Conservation (phyloP, 2,329 filamentous ascomycete genomes). For the Phaeosphaeriaceae sp. region DNA sequence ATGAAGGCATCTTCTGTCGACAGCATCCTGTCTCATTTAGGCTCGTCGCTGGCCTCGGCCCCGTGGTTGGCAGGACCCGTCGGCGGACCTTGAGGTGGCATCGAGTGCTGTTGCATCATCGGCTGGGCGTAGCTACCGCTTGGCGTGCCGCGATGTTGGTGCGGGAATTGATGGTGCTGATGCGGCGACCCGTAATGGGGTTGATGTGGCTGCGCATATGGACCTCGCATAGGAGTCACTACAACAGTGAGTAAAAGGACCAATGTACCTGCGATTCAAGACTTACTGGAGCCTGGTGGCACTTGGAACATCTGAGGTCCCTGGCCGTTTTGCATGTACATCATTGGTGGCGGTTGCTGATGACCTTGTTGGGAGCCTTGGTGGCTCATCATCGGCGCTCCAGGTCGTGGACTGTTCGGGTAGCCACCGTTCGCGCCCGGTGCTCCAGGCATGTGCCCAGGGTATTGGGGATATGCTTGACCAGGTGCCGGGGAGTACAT, state of each 20-base stretch:
- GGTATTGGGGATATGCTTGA: slow-evolving; percentile 72
- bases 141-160: slow-evolving; percentile 50
- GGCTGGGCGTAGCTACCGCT: slow-evolving; percentile 52
- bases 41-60: slow-evolving; percentile 43
- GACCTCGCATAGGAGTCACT: slow-evolving; percentile 52
- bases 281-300: slow-evolving; percentile 78
- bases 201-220: slow-evolving; percentile 50
- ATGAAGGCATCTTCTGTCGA: neutral
- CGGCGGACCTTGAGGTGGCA: slow-evolving; percentile 45
- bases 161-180: slow-evolving; percentile 50
- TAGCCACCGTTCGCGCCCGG: slow-evolving; percentile 80
- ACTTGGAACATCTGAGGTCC: slow-evolving; percentile 78
- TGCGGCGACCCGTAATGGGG: slow-evolving; percentile 50
- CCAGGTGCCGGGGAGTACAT: slow-evolving; percentile 78
- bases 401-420: slow-evolving; percentile 80
- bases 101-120: slow-evolving; percentile 48
- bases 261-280: neutral
- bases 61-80: slow-evolving; percentile 45
- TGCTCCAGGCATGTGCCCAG: slow-evolving; percentile 54
- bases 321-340: slow-evolving; percentile 78
- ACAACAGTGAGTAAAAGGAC: slow-evolving; percentile 12
- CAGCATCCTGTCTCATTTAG: slow-evolving; percentile 42
- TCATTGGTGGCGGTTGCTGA: slow-evolving; percentile 64
- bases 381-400: slow-evolving; percentile 89
- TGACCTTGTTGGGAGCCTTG: slow-evolving; percentile 90